These are phyloP conservation scores for Paxillus ammoniavirescens DNA, from an alignment of 768 basidiomycete species.

Conservation along the genomic window DNA sequence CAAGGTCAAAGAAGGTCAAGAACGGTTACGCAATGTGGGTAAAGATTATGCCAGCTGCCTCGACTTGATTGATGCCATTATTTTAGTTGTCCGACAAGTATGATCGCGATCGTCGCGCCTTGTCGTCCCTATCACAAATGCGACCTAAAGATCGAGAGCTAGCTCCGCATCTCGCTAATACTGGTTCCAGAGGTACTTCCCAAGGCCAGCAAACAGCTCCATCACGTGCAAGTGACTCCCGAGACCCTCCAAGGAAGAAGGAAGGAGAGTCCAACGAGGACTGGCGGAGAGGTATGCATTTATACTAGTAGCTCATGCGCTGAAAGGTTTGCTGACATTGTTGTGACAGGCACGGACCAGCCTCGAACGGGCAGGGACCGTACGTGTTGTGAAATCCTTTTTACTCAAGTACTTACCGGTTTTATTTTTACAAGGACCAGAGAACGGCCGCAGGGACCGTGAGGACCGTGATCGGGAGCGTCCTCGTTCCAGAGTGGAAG, in stretches of 20 bases:
- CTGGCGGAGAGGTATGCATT: constrained; percentile 74
- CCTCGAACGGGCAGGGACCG: constrained; percentile 57
- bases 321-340: background rate
- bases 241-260: constrained; percentile 65
- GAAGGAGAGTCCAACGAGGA: constrained; percentile 75
- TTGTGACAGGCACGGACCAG: constrained; percentile 43
- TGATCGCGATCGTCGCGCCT: constrained; percentile 74
- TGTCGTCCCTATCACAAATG: constrained; percentile 44
- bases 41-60: background rate
- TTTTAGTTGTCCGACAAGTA: constrained; percentile 81
- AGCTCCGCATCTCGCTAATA: constrained; percentile 54
- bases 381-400: constrained; percentile 31
- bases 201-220: constrained; percentile 34
- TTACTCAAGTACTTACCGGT: constrained; percentile 3
- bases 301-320: background rate
- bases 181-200: constrained; percentile 40
- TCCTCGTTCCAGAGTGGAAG: constrained; percentile 61
- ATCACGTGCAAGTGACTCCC: constrained; percentile 54
- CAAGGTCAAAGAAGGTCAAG: constrained; percentile 75
- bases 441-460: constrained; percentile 53
- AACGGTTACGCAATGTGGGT: constrained; percentile 68
- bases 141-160: constrained; percentile 68
- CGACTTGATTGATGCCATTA: constrained; percentile 3
- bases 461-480: constrained; percentile 66
- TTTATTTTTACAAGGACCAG: constrained; percentile 41